Conservation (phyloP, 192 early-diverging fungal genomes). For the Coemansia sp. region DNA sequence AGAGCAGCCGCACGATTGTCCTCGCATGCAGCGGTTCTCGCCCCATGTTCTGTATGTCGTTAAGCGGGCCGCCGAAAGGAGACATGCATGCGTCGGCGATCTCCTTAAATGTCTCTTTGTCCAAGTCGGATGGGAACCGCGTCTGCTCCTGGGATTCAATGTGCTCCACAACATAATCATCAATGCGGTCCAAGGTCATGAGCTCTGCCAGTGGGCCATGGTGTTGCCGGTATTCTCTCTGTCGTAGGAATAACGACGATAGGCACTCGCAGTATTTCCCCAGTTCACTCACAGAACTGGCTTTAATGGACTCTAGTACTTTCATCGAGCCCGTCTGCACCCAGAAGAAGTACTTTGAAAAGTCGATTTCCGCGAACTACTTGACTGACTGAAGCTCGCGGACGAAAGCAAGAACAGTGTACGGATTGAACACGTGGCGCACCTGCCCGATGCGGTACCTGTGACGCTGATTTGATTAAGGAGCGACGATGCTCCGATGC, state of each 20-base stretch:
- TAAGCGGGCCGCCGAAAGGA: not conserved
- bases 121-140: not conserved
- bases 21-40: not conserved
- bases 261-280: not conserved
- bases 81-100: not conserved
- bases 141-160: not conserved
- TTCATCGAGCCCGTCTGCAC: not conserved
- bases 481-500: too few relatives aligned
- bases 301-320: not conserved
- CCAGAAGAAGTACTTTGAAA: not conserved
- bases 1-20: not conserved
- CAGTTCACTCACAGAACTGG: not conserved
- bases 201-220: not conserved
- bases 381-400: not conserved
- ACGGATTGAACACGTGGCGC: not conserved
- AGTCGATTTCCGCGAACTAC: not conserved
- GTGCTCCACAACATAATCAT: not conserved
- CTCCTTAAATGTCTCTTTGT: not conserved
- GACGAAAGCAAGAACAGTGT: not conserved
- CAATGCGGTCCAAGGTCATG: not conserved
- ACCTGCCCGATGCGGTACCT: too few relatives aligned
- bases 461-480: too few relatives aligned
- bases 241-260: not conserved
- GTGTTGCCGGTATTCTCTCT: not conserved
- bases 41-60: not conserved